A percentile compares a stretch with the other conserved stretches of the same genome.
Conservation (phyloP, 2,329 filamentous ascomycete species). For the Tolypocladium inflatum region DNA sequence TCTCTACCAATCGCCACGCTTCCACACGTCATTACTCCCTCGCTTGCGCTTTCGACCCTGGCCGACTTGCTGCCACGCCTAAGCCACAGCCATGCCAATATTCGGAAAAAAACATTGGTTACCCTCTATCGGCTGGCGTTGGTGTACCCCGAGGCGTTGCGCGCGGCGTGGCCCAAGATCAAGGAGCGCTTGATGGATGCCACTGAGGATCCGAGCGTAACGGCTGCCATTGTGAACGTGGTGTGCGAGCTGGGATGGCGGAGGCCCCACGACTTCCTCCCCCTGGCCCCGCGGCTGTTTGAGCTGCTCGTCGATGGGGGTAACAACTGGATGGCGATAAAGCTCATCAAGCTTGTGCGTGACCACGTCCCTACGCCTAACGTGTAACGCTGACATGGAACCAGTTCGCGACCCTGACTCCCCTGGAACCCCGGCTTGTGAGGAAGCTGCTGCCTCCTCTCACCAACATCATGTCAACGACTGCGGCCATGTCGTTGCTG, state of each 20-base stretch:
- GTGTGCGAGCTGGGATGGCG: conserved; percentile 94
- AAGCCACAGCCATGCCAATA: conserved; percentile 72
- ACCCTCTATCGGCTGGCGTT: conserved; percentile 87
- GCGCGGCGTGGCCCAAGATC: conserved; percentile 93
- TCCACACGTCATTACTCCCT: conserved; percentile 91
- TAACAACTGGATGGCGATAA: conserved; percentile 99
- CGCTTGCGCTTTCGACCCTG: conserved; percentile 81
- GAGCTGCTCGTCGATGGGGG: conserved; percentile 83
- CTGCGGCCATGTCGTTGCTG: conserved; percentile 91
- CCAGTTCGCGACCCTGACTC: conserved; percentile 89
- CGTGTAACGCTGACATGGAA: background rate
- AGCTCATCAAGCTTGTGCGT: conserved; percentile 87
- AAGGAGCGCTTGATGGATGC: conserved; percentile 90
- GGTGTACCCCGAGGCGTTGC: conserved; percentile 91
- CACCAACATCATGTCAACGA: conserved; percentile 88
- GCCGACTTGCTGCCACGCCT: conserved; percentile 79
- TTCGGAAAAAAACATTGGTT: conserved; percentile 93
- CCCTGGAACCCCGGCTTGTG: conserved; percentile 81
- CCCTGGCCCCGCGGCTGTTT: conserved; percentile 83
- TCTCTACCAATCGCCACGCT: conserved; percentile 79
- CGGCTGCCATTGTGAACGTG: conserved; percentile 92
- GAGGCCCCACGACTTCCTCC: conserved; percentile 85
- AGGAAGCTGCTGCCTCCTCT: conserved; percentile 86
- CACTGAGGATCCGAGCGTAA: conserved; percentile 83
- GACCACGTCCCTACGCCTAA: background rate